Evolutionary conservation across 2,329 filamentous ascomycete genomes (phyloP).

Genomic region (Verticillium nonalfalfae): DNA sequence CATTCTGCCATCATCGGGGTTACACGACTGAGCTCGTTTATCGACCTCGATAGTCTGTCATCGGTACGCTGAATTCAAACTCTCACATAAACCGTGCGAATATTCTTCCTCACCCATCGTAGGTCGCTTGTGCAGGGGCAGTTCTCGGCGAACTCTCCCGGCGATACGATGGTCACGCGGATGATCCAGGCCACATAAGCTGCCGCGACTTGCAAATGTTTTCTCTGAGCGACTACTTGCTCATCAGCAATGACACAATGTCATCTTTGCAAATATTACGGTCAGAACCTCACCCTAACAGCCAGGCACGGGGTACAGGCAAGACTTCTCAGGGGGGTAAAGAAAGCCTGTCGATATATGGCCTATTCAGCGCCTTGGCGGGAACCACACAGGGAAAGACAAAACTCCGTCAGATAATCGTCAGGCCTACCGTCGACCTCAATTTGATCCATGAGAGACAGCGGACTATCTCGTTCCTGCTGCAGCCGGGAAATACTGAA

Average conservation of each 20-base stretch:
- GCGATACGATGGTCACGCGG: constrained; percentile 20
- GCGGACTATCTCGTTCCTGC: constrained; percentile 58
- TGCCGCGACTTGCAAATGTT: constrained; percentile 60
- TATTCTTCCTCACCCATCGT: not conserved
- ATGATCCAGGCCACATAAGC: not conserved
- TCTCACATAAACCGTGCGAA: not conserved
- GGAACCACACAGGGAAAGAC: constrained; percentile 73
- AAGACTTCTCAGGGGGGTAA: constrained; percentile 59
- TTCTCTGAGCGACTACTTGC: constrained; percentile 60
- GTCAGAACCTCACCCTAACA: constrained; percentile 76
- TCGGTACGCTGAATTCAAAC: constrained; percentile 43
- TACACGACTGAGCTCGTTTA: constrained; percentile 60
- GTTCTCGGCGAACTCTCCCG: constrained; percentile 72
- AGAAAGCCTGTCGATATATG: constrained; percentile 78
- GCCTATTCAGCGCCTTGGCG: constrained; percentile 69
- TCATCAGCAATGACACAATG: constrained; percentile 75
- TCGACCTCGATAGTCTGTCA: constrained; percentile 67
- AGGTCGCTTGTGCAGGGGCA: constrained; percentile 82
- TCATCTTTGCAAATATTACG: constrained; percentile 79
- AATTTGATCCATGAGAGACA: constrained; percentile 66
- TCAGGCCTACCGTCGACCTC: constrained; percentile 69
- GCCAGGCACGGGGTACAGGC: constrained; percentile 65
- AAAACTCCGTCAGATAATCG: constrained; percentile 70
- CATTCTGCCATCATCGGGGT: not conserved
- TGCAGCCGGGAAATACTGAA: constrained; percentile 60